Percentiles rank a stretch among this genome's conserved stretches.
phyloP scores from a whole-genome alignment of 768 basidiomycete species.

The Steccherinum ochraceum region DNA sequence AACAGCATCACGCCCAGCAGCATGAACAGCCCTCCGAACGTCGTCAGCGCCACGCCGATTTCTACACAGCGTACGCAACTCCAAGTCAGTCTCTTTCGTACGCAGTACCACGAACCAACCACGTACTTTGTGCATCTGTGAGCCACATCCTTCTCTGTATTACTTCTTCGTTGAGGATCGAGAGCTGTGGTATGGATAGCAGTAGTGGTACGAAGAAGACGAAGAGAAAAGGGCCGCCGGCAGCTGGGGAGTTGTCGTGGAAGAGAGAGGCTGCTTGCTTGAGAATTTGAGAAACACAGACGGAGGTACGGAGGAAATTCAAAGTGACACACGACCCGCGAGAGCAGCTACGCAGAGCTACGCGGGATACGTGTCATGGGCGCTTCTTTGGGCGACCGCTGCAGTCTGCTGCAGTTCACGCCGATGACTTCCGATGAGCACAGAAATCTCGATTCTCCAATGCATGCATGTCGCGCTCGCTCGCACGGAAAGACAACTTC shows the following conservation, averaged over 20 bases:
- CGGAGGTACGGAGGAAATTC: neutral
- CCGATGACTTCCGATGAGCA: too few species aligned
- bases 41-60: slow-evolving; percentile 94
- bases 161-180: neutral
- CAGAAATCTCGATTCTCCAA: too few species aligned
- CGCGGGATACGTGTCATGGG: neutral
- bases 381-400: neutral
- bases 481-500: too few species aligned
- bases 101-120: neutral
- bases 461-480: too few species aligned
- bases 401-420: neutral
- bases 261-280: too few species aligned
- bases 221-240: neutral
- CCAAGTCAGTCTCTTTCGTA: neutral
- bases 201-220: neutral
- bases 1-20: slow-evolving; percentile 92
- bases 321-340: neutral
- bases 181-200: too few species aligned
- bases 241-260: neutral
- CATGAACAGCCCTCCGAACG: slow-evolving; percentile 95
- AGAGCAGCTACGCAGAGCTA: too few species aligned
- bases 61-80: slow-evolving; percentile 41
- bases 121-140: slow-evolving; percentile 59
- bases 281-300: too few species aligned
- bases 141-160: slow-evolving; percentile 47